phyloP scores from a whole-genome alignment of 2,329 filamentous ascomycete genomes.

The Neonectria magnoliae region DNA sequence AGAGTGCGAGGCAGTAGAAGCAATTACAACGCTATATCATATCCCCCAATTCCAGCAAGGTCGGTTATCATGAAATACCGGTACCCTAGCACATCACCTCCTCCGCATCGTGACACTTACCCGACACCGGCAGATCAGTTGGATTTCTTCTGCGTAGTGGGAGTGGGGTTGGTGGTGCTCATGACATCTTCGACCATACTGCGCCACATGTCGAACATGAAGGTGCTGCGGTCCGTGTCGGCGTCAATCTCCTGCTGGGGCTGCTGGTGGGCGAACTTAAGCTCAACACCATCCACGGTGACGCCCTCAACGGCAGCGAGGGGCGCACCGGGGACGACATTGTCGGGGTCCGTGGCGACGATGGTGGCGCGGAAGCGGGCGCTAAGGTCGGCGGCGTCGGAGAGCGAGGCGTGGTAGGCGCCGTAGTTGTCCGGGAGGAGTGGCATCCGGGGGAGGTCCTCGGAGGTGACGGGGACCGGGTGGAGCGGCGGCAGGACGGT shows the following conservation, averaged over 20 bases:
- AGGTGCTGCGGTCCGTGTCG: slow-evolving; percentile 50
- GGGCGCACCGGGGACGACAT: slow-evolving; percentile 59
- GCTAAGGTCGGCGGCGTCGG: slow-evolving; percentile 52
- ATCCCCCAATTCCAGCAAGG: slow-evolving; percentile 14
- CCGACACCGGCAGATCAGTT: not conserved
- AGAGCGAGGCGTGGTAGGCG: slow-evolving; percentile 52
- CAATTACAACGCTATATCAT: slow-evolving; percentile 39
- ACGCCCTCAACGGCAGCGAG: slow-evolving; percentile 69
- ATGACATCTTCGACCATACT: slow-evolving; percentile 64
- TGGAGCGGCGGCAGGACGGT: slow-evolving; percentile 62
- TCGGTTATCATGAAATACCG: slow-evolving; percentile 16
- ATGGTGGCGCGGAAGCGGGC: slow-evolving; percentile 57
- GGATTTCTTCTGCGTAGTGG: slow-evolving; percentile 5
- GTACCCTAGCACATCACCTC: not conserved
- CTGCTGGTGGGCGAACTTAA: slow-evolving; percentile 61
- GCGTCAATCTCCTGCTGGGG: slow-evolving; percentile 20
- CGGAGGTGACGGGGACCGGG: slow-evolving; percentile 42
- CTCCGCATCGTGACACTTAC: slow-evolving; percentile 18
- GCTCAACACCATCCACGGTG: slow-evolving; percentile 64
- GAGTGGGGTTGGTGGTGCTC: slow-evolving; percentile 17
- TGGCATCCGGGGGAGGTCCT: slow-evolving; percentile 62
- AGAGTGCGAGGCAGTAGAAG: slow-evolving; percentile 24
- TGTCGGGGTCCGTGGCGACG: slow-evolving; percentile 65
- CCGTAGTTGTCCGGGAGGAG: slow-evolving; percentile 69
- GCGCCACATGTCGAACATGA: slow-evolving; percentile 66